Evolutionary conservation across 768 basidiomycete genomes (phyloP), one percentile per base, ranked within the genome.

Genomic region (Coprinopsis cinerea): DNA sequence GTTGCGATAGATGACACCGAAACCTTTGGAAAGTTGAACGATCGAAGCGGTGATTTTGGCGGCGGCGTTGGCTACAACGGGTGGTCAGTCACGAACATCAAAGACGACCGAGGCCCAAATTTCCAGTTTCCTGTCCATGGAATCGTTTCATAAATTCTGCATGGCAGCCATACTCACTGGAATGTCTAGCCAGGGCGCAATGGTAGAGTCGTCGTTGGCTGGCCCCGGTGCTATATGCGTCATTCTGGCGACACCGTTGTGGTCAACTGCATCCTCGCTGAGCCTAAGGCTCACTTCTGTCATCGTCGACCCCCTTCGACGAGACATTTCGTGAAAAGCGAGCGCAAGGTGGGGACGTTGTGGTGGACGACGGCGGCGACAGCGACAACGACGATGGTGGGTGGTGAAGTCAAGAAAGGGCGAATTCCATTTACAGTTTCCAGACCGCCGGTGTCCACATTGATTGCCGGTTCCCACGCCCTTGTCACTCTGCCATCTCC

Each of bases 1-100:
- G 59, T 65, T 17, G 60, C 59, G 53, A 77, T 66, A 10, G 74
- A 72, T 4, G 71, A 56, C 49, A 77, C 67, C 0, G 75, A 74
- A 0, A 66, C 39, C 52, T 76, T 75, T 9, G 64, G 58, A 48
- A 76, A 71, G 7, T 65, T 66, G 50, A 75, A 75, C 6, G 59
- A 57, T 15, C 64, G 62, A n/a, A 60, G 56, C 9, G 63, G 42
- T 14, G 60, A 56, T 55, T 74, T 77, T 26, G 75, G 68, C 15
- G 75, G 72, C 9, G 71, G 73, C 2, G 69, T 69, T 1, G 74
- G 73, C 74, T 76, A 55, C 24, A 11, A 22, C 41, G 51, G 42
- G 26, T 13, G 2, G 3, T 30, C 14, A n/a, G 24, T 7, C 45
- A 35, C 6, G 17, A n/a, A 26, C 26, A 13, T 11, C 27, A 35